These are phyloP conservation scores for Acorus calamus DNA, from an alignment of 106 monocot genomes.

Conservation along the genomic window DNA sequence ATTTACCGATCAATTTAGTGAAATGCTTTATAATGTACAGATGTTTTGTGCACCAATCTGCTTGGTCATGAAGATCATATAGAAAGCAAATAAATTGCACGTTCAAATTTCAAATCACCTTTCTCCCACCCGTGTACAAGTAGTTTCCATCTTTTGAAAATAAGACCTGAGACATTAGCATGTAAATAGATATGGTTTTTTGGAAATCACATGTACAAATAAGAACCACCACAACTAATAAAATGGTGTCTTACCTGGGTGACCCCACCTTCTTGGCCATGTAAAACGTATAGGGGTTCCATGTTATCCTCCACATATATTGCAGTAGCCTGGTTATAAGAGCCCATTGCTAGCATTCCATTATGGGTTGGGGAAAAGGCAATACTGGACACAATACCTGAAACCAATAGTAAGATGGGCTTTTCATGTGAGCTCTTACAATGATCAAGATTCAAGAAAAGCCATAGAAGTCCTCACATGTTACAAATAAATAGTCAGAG, in stretches of 20 bases:
- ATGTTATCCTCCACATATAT: conserved; percentile 75
- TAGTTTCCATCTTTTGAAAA: conserved; percentile 97
- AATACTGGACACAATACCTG: conserved; percentile 86
- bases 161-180: conserved; percentile 30
- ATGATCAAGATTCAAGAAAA: background rate
- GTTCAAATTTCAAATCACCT: conserved; percentile 27
- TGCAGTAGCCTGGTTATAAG: conserved; percentile 77
- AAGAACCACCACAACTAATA: too few species aligned
- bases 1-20: too few species aligned
- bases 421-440: background rate
- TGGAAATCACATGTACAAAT: too few species aligned
- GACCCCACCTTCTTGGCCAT: conserved; percentile 93
- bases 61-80: too few species aligned
- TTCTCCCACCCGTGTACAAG: conserved; percentile 85
- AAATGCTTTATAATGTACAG: too few species aligned
- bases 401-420: background rate
- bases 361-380: conserved; percentile 62
- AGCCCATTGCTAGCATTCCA: conserved; percentile 78
- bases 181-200: too few species aligned
- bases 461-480: too few species aligned
- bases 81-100: background rate
- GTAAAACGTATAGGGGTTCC: conserved; percentile 92
- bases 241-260: conserved; percentile 51
- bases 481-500: too few species aligned
- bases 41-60: too few species aligned